Evolutionary conservation across 2,329 filamentous ascomycete genomes (phyloP).

Genomic region (Fusarium citri): DNA sequence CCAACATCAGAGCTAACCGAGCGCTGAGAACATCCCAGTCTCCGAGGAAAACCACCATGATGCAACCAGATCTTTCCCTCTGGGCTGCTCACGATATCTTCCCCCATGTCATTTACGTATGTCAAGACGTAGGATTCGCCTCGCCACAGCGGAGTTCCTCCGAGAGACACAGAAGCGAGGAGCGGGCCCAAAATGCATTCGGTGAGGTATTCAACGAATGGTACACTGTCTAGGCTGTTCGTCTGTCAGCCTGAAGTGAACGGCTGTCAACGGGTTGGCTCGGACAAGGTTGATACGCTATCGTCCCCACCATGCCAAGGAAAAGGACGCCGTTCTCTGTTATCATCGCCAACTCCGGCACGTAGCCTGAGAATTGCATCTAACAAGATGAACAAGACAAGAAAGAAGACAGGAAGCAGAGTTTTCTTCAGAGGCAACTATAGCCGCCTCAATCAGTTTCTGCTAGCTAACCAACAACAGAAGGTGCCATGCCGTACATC

Average conservation of each 20-base stretch:
- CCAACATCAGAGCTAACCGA: not conserved
- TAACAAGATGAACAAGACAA: not conserved
- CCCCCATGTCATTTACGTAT: constrained; percentile 7
- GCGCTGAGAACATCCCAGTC: not conserved
- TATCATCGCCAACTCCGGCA: constrained; percentile 24
- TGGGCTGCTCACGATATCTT: constrained; percentile 29
- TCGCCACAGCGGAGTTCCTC: constrained; percentile 32
- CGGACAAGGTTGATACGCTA: constrained; percentile 24
- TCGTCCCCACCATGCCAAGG: constrained; percentile 7
- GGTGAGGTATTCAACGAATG: constrained; percentile 14
- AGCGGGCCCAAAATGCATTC: constrained; percentile 3
- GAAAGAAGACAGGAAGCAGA: not conserved
- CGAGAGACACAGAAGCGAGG: constrained; percentile 16
- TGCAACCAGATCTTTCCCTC: constrained; percentile 25
- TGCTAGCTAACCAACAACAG: constrained; percentile 22
- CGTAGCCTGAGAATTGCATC: constrained; percentile 1
- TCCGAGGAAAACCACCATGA: constrained; percentile 29
- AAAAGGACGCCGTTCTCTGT: not conserved
- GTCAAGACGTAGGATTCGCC: constrained; percentile 4
- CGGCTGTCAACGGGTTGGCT: constrained; percentile 11
- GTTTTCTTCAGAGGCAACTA: constrained; percentile 11
- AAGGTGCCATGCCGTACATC: constrained; percentile 11
- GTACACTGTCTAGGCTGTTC: not conserved
- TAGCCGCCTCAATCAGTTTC: constrained; percentile 9
- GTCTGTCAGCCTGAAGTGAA: constrained; percentile 2